phyloP scores from a whole-genome alignment of 352 stramenopile genomes.

The Blastocystis sp. region DNA sequence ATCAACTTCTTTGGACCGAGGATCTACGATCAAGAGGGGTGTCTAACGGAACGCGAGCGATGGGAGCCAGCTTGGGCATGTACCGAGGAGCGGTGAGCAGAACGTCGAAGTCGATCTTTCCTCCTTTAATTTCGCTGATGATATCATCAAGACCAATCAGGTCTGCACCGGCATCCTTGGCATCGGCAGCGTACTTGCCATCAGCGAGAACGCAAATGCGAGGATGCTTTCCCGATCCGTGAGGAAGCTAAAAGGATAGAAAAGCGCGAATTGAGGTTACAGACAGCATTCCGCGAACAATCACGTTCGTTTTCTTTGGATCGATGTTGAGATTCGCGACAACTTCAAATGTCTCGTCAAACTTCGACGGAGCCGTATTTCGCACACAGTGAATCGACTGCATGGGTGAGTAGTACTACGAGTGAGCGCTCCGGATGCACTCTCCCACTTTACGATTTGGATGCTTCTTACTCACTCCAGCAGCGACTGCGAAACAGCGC shows the following conservation, averaged over 20 bases:
- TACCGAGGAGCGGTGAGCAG: constrained; percentile 18
- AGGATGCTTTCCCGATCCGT: constrained; percentile 38
- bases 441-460: background rate
- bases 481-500: background rate
- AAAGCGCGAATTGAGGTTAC: background rate
- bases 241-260: constrained; percentile 2
- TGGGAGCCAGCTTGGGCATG: background rate
- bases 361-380: constrained; percentile 2
- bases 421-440: background rate
- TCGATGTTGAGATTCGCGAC: constrained; percentile 55
- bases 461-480: background rate
- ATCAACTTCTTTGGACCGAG: constrained; percentile 51
- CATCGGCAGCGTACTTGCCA: constrained; percentile 55
- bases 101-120: constrained; percentile 57
- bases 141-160: constrained; percentile 56
- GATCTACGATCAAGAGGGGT: constrained; percentile 21
- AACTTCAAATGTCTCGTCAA: constrained; percentile 57
- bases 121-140: constrained; percentile 49
- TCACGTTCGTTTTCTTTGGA: constrained; percentile 58
- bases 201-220: constrained; percentile 53
- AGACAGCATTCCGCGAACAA: constrained; percentile 38
- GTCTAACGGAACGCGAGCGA: constrained; percentile 8
- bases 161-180: constrained; percentile 53
- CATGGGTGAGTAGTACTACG: constrained; percentile 48
- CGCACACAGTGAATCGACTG: constrained; percentile 16